phyloP scores from a whole-genome alignment of 495 filamentous ascomycete species.

The Trichocladium uniseriatum region DNA sequence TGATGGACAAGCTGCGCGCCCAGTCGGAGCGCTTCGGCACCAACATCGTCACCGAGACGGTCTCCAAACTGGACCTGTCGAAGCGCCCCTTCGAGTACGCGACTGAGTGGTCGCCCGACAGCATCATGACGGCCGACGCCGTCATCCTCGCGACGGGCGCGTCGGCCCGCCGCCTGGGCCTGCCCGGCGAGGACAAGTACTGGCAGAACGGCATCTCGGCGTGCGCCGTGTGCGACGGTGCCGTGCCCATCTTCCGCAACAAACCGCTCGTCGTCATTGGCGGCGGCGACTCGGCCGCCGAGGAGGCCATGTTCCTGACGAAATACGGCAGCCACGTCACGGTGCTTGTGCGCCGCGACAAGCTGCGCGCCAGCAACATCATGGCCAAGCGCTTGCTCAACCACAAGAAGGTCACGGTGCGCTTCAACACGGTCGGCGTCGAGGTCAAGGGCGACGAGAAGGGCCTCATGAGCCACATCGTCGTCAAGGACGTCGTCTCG shows the following conservation, averaged over 20 bases:
- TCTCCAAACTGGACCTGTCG: conserved; percentile 78
- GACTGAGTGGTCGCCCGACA: conserved; percentile 69
- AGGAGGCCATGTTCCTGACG: conserved; percentile 94
- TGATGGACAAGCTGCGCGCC: conserved; percentile 93
- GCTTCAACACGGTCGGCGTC: conserved; percentile 69
- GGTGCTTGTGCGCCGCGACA: conserved; percentile 80
- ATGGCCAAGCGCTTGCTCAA: conserved; percentile 79
- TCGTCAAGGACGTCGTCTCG: conserved; percentile 66
- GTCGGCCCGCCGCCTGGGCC: conserved; percentile 69
- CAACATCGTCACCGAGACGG: conserved; percentile 82
- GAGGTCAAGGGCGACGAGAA: conserved; percentile 79
- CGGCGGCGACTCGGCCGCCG: conserved; percentile 91
- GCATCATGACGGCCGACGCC: conserved; percentile 73
- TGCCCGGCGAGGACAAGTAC: conserved; percentile 86
- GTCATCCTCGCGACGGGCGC: conserved; percentile 95
- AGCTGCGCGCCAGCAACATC: conserved; percentile 76
- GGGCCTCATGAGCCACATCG: conserved; percentile 77
- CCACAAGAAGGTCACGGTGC: conserved; percentile 82
- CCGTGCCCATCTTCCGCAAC: conserved; percentile 93
- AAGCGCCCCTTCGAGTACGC: conserved; percentile 85
- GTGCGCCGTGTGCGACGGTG: conserved; percentile 96
- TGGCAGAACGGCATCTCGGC: conserved; percentile 97
- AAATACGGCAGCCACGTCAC: conserved; percentile 95
- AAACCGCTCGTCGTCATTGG: conserved; percentile 94
- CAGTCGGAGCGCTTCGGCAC: conserved; percentile 91